Percentiles rank a stretch among this genome's conserved stretches.
Conservation (phyloP, 2,329 filamentous ascomycete species). For the Aspergillus hiratsukae region DNA sequence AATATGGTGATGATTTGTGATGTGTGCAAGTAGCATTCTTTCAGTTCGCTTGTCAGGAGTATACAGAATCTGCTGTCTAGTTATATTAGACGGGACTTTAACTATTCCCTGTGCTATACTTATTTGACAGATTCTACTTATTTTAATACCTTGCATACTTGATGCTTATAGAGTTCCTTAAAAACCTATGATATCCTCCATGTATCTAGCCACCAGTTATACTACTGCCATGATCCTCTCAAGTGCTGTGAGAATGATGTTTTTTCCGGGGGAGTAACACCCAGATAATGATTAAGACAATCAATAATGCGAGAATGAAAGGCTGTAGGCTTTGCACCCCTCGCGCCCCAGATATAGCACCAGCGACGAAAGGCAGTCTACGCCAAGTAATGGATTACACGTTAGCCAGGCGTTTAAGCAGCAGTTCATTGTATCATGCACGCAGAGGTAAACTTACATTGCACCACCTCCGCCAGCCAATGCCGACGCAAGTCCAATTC, state of each 20-base stretch:
- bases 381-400: background rate
- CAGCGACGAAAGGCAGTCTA: constrained; percentile 59
- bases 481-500: constrained; percentile 68
- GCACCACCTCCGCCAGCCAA: constrained; percentile 67
- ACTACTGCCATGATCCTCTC: background rate
- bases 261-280: background rate
- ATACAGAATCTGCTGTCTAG: no score
- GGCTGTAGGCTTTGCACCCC: constrained; percentile 57
- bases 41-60: no score
- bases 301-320: constrained; percentile 48
- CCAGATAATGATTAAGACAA: background rate
- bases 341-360: constrained; percentile 58
- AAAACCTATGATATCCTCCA: no score
- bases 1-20: background rate
- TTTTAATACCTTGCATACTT: no score
- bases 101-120: no score
- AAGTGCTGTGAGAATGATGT: background rate
- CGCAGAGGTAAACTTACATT: constrained; percentile 22
- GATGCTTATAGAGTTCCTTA: no score
- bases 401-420: background rate
- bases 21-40: no score
- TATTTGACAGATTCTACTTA: no score
- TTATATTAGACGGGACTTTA: no score
- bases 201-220: background rate
- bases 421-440: background rate